Conservation (phyloP, 805 yeast genomes). For the Jamesozyma lodderae region DNA sequence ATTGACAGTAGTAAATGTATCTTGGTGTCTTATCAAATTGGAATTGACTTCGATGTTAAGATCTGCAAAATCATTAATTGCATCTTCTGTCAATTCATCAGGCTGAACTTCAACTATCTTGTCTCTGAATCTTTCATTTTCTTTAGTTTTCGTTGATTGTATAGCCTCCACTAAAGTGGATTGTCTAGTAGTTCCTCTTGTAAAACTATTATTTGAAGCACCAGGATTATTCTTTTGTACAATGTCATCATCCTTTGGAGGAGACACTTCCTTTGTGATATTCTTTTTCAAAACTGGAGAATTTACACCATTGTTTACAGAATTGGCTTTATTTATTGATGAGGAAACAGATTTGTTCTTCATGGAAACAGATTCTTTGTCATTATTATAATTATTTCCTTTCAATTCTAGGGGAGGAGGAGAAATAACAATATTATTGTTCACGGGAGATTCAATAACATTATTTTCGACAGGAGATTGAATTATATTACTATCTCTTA, state of each 20-base stretch:
- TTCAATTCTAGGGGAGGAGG: no score
- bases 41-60: slow-evolving; percentile 32
- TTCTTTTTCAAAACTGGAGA: no score
- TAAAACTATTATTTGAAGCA: neutral
- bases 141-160: slow-evolving; percentile 25
- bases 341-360: no score
- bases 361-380: no score
- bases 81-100: slow-evolving; percentile 24
- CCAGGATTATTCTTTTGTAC: no score
- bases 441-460: no score
- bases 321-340: no score
- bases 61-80: slow-evolving; percentile 26
- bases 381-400: no score
- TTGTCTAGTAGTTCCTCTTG: neutral
- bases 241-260: neutral
- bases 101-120: slow-evolving; percentile 20
- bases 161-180: slow-evolving; percentile 27
- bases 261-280: neutral
- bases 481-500: no score
- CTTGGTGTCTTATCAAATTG: slow-evolving; percentile 9
- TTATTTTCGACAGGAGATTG: no score
- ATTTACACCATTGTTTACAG: no score
- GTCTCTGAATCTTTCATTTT: slow-evolving; percentile 21
- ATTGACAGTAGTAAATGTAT: neutral
- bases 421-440: no score